Conservation (phyloP, 768 basidiomycete genomes). For the Podaxis carcinomalis region DNA sequence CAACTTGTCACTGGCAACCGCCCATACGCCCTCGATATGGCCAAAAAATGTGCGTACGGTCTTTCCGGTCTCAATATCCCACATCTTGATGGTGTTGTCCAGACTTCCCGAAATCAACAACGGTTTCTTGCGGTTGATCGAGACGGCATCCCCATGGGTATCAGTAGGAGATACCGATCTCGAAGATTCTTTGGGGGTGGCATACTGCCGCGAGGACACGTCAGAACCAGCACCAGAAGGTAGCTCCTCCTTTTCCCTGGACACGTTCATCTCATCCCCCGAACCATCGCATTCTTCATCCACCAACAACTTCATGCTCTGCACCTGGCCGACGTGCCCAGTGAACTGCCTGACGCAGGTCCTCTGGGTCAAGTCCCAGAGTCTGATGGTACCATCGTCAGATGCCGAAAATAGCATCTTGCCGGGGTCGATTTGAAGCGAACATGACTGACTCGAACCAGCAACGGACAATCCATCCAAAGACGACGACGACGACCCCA, state of each 20-base stretch:
- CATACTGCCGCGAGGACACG: conserved; percentile 1
- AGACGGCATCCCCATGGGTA: neutral
- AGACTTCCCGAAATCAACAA: conserved; percentile 85
- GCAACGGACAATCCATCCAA: conserved; percentile 30
- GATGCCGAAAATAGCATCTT: conserved; percentile 98
- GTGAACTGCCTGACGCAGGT: conserved; percentile 79
- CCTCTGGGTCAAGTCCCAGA: conserved; percentile 87
- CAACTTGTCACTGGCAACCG: conserved; percentile 87
- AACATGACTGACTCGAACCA: conserved; percentile 22
- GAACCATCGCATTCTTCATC: conserved; percentile 39
- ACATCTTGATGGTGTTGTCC: conserved; percentile 94
- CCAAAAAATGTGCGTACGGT: conserved; percentile 85
- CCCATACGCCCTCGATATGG: conserved; percentile 98
- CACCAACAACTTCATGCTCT: conserved; percentile 78
- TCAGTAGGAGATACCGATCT: neutral
- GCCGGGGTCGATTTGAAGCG: conserved; percentile 64
- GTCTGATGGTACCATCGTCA: conserved; percentile 88
- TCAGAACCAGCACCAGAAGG: conserved; percentile 7
- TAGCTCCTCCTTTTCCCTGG: conserved; percentile 18
- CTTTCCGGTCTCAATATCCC: conserved; percentile 89
- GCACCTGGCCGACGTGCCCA: conserved; percentile 94
- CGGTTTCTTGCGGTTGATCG: conserved; percentile 45
- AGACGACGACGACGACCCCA: conserved; percentile 28
- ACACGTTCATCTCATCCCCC: conserved; percentile 20
- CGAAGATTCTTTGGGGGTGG: neutral